Percentiles rank a stretch among this genome's conserved stretches.
phyloP scores from a whole-genome alignment of 2,329 filamentous ascomycete genomes.

The Rhytidhysteron rufulum region DNA sequence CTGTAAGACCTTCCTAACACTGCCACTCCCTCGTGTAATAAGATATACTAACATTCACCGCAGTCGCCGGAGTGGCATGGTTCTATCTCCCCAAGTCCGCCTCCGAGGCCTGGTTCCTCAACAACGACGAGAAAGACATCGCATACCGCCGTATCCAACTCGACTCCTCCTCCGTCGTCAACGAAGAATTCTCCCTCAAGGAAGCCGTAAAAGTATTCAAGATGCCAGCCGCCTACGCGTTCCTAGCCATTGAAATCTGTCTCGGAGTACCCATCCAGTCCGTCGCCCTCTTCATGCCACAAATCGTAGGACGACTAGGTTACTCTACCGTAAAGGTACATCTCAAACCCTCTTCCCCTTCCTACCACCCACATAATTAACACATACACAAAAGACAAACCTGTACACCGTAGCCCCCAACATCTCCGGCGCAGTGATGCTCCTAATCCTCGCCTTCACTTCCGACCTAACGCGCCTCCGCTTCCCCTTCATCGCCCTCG shows the following conservation, averaged over 20 bases:
- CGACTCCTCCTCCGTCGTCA: constrained; percentile 65
- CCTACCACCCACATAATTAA: no score
- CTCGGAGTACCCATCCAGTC: constrained; percentile 57
- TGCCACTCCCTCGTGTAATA: constrained; percentile 20
- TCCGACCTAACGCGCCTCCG: constrained; percentile 65
- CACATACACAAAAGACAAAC: no score
- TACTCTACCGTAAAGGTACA: constrained; percentile 55
- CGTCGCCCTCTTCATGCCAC: constrained; percentile 55
- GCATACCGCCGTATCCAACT: constrained; percentile 72
- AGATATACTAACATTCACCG: background rate
- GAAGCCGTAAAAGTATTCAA: constrained; percentile 53
- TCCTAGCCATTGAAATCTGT: constrained; percentile 56
- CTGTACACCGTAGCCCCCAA: constrained; percentile 81
- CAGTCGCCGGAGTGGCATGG: constrained; percentile 58
- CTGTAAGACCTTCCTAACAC: constrained; percentile 21
- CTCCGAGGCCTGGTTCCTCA: constrained; percentile 62
- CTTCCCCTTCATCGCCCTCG: constrained; percentile 70
- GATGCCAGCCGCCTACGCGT: constrained; percentile 51
- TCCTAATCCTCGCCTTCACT: constrained; percentile 67
- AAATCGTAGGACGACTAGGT: constrained; percentile 53
- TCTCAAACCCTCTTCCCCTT: no score
- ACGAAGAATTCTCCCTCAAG: constrained; percentile 52
- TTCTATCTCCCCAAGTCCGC: constrained; percentile 66
- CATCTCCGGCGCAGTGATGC: constrained; percentile 66
- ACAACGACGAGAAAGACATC: constrained; percentile 61